phyloP scores from a whole-genome alignment of 2,329 filamentous ascomycete species.

The Cytospora paraplurivora region DNA sequence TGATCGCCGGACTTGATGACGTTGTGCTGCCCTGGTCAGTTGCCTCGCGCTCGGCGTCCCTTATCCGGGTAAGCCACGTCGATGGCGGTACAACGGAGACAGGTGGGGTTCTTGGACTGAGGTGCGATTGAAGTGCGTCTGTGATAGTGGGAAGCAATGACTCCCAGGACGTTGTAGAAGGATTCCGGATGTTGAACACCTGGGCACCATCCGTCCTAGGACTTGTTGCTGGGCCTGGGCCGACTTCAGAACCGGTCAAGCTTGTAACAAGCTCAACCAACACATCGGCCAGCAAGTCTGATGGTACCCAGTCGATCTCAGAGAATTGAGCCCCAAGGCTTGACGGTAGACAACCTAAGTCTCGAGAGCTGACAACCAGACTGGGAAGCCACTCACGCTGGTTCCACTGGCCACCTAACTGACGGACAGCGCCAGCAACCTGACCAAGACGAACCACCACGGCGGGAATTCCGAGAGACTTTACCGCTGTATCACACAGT shows the following conservation, averaged over 20 bases:
- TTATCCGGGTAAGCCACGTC: constrained; percentile 7
- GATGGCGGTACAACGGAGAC: constrained; percentile 3
- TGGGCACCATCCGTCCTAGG: constrained; percentile 3
- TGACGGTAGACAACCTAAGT: constrained; percentile 3
- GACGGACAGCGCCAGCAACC: constrained; percentile 35
- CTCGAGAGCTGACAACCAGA: constrained; percentile 8
- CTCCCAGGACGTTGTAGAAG: constrained; percentile 8
- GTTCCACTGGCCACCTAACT: constrained; percentile 9
- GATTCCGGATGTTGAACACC: constrained; percentile 15
- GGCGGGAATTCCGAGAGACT: constrained; percentile 33
- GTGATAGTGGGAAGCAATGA: constrained; percentile 5
- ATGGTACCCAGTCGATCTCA: constrained; percentile 13
- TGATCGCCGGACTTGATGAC: constrained; percentile 4
- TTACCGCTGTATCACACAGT: constrained; percentile 36
- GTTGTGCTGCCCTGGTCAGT: neutral
- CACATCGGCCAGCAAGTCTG: constrained; percentile 10
- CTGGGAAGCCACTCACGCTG: constrained; percentile 16
- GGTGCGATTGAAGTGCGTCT: neutral
- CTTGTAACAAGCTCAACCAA: neutral
- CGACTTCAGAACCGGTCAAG: too few relatives aligned
- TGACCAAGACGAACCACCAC: constrained; percentile 41
- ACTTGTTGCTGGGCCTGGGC: too few relatives aligned
- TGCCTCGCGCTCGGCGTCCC: constrained; percentile 8
- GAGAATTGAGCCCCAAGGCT: constrained; percentile 6
- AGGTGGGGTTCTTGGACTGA: neutral